Base-by-base conservation (phyloP, 768 basidiomycete species). In the Hypsizygus marmoreus region DNA sequence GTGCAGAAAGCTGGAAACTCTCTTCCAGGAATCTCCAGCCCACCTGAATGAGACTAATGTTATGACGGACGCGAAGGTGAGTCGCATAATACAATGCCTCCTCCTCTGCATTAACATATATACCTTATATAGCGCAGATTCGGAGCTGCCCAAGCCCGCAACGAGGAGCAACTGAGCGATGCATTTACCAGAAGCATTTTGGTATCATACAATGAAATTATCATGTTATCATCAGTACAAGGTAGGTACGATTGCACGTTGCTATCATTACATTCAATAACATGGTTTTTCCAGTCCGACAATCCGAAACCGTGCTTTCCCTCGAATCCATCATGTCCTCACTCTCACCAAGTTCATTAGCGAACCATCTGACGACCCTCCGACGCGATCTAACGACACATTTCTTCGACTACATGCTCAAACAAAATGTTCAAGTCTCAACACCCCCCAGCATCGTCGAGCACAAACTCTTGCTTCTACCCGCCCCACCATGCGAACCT, bases 151-250 rank as follows among this genome's bases (percentile, higher is more conserved):
- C 73, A 74, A 56, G 80, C 84, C 44, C 77, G 78, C 28, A 64
- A 80, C 6, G 82, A 88, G 58, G 90, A 91, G 49, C 82, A 88
- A 55, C 71, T 92, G 17, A 78, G 73, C 52, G 81, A 88, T 36
- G 84, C 84, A 2, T 90, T 81, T 57, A 63, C 77, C 16, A 75
- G 81, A 55, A 75, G 84, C 56, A 62, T 91, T 19, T 57, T 71
- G 2, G 60, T 86, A 22, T 73, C 75, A 19, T 65, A 77, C 3
- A 71, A 70, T 12, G 72, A 75, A 48, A 54, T 89, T 22, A 62
- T 66, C 22, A 72, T 90, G 40, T 70, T 67, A 42, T 65, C 77
- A 10, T 70, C 71, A 20, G 73, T 86, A n/a, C 75, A 66, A 67
- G 69, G 73, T 72, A 41, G 16, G 57, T 54, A 39, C 25, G 39